A percentile compares a stretch with the other conserved stretches of the same genome.
These are phyloP conservation scores for Rosa persica DNA, from an alignment of 306 rosid genomes.

Conservation along the genomic window DNA sequence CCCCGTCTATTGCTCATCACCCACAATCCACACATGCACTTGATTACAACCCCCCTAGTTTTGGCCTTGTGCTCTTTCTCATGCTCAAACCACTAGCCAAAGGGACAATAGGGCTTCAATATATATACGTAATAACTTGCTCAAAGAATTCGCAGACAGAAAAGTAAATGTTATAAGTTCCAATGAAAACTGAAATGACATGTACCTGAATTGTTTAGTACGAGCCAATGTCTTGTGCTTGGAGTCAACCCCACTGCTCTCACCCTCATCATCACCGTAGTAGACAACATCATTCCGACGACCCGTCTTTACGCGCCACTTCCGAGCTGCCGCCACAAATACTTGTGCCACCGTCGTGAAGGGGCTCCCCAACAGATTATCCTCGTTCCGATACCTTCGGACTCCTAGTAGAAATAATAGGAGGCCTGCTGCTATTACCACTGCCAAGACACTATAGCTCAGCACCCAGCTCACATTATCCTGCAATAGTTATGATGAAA, in stretches of 20 bases:
- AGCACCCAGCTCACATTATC: constrained; percentile 71
- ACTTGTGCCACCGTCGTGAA: constrained; percentile 60
- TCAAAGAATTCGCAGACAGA: neutral
- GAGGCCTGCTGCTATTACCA: constrained; percentile 50
- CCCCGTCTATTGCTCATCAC: neutral
- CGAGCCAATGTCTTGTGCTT: constrained; percentile 22
- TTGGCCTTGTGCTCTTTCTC: neutral
- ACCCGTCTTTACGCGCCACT: constrained; percentile 45
- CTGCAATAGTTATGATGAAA: constrained; percentile 15
- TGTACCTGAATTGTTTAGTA: constrained; percentile 52
- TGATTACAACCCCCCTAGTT: neutral
- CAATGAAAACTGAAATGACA: neutral
- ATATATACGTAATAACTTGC: neutral
- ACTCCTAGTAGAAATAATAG: constrained; percentile 49
- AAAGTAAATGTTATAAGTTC: neutral
- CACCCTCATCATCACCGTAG: constrained; percentile 20
- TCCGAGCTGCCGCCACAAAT: constrained; percentile 44
- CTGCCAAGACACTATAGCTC: constrained; percentile 56
- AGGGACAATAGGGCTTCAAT: neutral
- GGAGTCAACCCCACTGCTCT: neutral
- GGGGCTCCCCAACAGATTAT: constrained; percentile 54
- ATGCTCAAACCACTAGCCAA: neutral
- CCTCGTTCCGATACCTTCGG: constrained; percentile 44
- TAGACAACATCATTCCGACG: constrained; percentile 23
- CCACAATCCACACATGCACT: constrained; percentile 2